Evolutionary conservation across 441 rosid genomes (phyloP), one percentile per base, ranked within the genome.

Genomic region (Syzygium malaccense): DNA sequence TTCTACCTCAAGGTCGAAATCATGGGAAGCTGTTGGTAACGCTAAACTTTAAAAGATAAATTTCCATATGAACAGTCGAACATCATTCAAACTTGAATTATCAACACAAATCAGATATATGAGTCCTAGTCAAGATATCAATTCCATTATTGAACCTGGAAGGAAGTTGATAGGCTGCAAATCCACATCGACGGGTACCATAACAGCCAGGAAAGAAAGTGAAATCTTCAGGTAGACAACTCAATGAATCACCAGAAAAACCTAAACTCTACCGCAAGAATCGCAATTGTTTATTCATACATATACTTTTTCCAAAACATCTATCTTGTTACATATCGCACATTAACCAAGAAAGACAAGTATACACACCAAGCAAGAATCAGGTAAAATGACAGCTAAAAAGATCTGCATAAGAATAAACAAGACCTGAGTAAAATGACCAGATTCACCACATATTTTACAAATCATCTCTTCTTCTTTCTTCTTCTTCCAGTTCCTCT

Each of bases 391-490:
- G 17, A 75, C 83, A 75, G 41, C 86, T 25, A 12, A 88, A 49
- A 87, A 17, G 57, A 84, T 55, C 32, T 20, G 49, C 48, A 55
- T 19, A 62, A 56, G 64, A 86, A 5, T 56, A 84, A 33, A 57
- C 53, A 86, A 49, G 86, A 95, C 99, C 99, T 98, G 99, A 90
- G 99, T 98, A 90, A 98, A 98, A 87, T 98, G 99, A 91, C 99
- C 99, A 26, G 99, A 95, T 91, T 97, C 97, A 37, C 99, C 99
- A 87, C 99, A 98, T 54, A 98, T 94, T 91, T 96, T 98, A 92
- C 99, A 98, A 66, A 98, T 96, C 97, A 97, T 94, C 93, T 98
- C 99, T 89, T 98, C 99, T 93, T 98, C 99, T 93, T 98, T 98
- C 90, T 97, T 94, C 93, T 98, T 98, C 92, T 98, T 98, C 99